These are phyloP conservation scores for Casaregolazyma suthepensis DNA, from an alignment of 1,139 yeast species.

Conservation along the genomic window DNA sequence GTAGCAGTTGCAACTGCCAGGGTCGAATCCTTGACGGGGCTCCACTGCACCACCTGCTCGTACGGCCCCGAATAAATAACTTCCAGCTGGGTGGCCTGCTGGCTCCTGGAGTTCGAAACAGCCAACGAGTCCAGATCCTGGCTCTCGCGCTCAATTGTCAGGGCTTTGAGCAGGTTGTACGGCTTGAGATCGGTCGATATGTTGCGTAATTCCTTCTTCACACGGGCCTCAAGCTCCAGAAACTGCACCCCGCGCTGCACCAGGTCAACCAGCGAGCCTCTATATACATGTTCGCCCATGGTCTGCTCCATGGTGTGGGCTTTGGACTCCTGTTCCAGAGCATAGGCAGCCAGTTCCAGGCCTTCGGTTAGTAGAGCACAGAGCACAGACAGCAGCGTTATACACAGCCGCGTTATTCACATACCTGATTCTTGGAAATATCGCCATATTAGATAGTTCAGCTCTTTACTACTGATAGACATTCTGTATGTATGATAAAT, in stretches of 20 bases:
- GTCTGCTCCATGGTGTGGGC: conserved; percentile 54
- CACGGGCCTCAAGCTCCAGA: conserved; percentile 47
- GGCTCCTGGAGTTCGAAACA: not conserved
- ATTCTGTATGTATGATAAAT: conserved; percentile 33
- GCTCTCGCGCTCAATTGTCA: conserved; percentile 17
- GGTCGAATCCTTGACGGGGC: conserved; percentile 16
- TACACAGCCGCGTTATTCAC: too few relatives aligned
- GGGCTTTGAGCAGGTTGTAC: conserved; percentile 38
- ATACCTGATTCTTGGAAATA: conserved; percentile 83
- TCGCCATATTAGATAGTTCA: conserved; percentile 89
- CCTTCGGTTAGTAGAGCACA: conserved; percentile 25
- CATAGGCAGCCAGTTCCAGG: conserved; percentile 69
- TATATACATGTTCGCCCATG: conserved; percentile 46
- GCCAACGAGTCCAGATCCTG: not conserved
- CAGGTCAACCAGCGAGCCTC: conserved; percentile 73
- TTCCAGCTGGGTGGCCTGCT: not conserved
- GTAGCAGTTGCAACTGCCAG: conserved; percentile 21
- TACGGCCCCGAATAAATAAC: conserved; percentile 2
- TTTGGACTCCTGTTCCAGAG: conserved; percentile 69
- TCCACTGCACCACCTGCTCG: conserved; percentile 22
- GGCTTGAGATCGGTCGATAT: conserved; percentile 8
- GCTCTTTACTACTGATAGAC: conserved; percentile 80
- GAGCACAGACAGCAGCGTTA: conserved; percentile 1
- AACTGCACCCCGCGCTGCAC: conserved; percentile 83
- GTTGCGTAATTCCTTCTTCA: conserved; percentile 21